Evolutionary conservation across 2,329 filamentous ascomycete species (phyloP).

Genomic region (Aphanocladium album): DNA sequence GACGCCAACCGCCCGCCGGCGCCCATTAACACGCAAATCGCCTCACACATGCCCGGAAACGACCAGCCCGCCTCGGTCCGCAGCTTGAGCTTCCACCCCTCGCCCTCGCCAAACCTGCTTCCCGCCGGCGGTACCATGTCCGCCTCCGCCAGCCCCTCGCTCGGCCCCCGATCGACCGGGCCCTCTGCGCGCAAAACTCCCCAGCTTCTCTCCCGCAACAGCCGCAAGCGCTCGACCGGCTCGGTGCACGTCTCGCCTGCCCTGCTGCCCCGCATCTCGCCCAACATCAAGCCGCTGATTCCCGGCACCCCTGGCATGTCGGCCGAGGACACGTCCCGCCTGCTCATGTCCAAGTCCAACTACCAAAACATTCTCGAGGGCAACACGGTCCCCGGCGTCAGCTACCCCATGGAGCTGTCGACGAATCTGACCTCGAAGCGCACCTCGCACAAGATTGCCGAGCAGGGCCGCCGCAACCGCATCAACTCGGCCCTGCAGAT

Average conservation of each 20-base stretch:
- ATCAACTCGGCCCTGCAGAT: slow-evolving; percentile 93
- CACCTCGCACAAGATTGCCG: slow-evolving; percentile 95
- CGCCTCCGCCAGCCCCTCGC: slow-evolving; percentile 62
- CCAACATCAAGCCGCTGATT: slow-evolving; percentile 86
- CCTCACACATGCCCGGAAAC: slow-evolving; percentile 28
- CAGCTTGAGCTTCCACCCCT: slow-evolving; percentile 43
- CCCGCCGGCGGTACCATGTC: slow-evolving; percentile 34
- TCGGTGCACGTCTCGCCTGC: slow-evolving; percentile 82
- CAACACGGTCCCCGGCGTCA: slow-evolving; percentile 81
- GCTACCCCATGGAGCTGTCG: slow-evolving; percentile 84
- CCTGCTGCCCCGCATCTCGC: slow-evolving; percentile 82
- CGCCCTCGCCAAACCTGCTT: slow-evolving; percentile 45
- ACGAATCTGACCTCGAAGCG: slow-evolving; percentile 94
- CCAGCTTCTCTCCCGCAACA: slow-evolving; percentile 49
- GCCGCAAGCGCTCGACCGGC: slow-evolving; percentile 67
- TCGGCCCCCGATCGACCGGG: slow-evolving; percentile 46
- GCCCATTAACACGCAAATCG: slow-evolving; percentile 39
- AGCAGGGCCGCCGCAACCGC: slow-evolving; percentile 89
- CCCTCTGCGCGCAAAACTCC: slow-evolving; percentile 49
- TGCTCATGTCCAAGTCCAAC: slow-evolving; percentile 91
- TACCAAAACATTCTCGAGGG: slow-evolving; percentile 97
- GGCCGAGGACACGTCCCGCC: slow-evolving; percentile 59
- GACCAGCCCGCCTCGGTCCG: slow-evolving; percentile 41
- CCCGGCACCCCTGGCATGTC: slow-evolving; percentile 53
- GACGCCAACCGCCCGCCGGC: slow-evolving; percentile 26